These are phyloP conservation scores for Boletus rubescentipes DNA, from an alignment of 768 basidiomycete genomes.

Conservation along the genomic window DNA sequence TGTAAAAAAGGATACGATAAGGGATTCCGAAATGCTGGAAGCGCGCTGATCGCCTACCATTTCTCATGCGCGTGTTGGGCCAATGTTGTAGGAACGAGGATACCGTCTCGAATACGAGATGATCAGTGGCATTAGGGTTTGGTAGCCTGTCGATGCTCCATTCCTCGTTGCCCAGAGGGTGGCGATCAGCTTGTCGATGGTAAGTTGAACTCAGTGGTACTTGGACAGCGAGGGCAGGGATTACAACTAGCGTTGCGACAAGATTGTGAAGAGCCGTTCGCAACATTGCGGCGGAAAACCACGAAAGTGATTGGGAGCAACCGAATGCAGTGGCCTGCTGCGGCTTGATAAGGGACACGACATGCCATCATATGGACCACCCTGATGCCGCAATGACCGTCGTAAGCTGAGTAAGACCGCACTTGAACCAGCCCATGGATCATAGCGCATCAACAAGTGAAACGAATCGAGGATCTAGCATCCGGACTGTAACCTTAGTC, in stretches of 20 bases:
- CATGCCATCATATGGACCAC: no score
- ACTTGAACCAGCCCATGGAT: no score
- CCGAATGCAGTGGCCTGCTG: no score
- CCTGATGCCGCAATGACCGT: no score
- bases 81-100: slow-evolving; percentile 39
- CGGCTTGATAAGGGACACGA: no score
- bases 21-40: slow-evolving; percentile 9
- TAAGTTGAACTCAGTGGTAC: slow-evolving; percentile 4
- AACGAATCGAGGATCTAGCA: no score
- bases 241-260: neutral
- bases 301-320: no score
- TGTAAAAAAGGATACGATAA: neutral
- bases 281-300: neutral
- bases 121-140: slow-evolving; percentile 26
- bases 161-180: neutral
- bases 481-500: no score
- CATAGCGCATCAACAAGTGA: no score
- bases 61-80: slow-evolving; percentile 47
- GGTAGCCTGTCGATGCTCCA: slow-evolving; percentile 29
- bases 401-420: no score
- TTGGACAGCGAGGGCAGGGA: neutral
- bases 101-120: slow-evolving; percentile 27
- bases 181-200: neutral
- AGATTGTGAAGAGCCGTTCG: neutral
- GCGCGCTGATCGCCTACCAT: slow-evolving; percentile 32